Conservation (phyloP, 2,329 filamentous ascomycete genomes). For the Neonectria neomacrospora region DNA sequence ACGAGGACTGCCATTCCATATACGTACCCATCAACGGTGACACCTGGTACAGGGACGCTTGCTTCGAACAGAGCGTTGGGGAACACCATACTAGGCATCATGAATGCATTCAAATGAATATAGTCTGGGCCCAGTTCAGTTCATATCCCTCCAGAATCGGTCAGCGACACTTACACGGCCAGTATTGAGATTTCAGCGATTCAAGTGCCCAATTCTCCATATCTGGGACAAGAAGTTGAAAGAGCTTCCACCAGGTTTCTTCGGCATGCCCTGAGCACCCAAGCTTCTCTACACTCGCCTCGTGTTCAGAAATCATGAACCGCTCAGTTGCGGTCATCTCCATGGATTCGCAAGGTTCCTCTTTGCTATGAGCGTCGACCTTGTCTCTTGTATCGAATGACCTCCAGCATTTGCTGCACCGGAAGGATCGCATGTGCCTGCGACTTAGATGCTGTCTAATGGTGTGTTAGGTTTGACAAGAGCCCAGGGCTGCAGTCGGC, state of each 20-base stretch:
- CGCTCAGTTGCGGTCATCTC: constrained; percentile 1
- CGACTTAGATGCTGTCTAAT: constrained; percentile 15
- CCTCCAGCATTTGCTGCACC: constrained; percentile 14
- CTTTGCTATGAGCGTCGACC: neutral
- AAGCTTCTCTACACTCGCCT: neutral
- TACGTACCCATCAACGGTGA: no score
- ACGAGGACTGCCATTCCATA: no score
- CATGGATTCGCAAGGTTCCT: neutral
- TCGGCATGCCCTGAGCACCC: neutral
- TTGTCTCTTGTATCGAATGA: constrained; percentile 2
- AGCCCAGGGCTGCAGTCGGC: no score
- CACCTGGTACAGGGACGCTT: no score
- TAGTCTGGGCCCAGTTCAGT: neutral
- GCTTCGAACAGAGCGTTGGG: no score
- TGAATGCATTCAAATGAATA: neutral
- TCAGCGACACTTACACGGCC: neutral
- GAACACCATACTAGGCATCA: no score
- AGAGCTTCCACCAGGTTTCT: neutral
- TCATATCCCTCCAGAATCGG: neutral
- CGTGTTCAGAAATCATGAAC: constrained; percentile 9
- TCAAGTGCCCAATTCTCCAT: neutral
- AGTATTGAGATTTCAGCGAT: neutral
- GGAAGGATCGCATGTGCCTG: constrained; percentile 8
- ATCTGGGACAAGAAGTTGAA: neutral
- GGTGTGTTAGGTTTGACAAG: neutral